Base-by-base conservation (phyloP, 164 flowering plant species). In the Taxillus chinensis region DNA sequence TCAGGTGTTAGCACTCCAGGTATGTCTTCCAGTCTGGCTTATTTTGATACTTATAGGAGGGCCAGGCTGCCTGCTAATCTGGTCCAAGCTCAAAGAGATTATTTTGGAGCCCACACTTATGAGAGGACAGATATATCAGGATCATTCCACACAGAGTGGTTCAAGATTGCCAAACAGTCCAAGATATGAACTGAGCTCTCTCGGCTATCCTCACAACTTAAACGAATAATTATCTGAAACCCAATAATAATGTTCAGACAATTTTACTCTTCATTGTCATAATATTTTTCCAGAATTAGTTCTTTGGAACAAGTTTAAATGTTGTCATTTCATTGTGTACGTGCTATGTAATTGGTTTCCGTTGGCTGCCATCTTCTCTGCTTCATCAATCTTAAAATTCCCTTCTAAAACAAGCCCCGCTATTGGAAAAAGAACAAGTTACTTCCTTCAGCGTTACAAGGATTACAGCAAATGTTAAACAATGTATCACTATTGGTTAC, bases 71-170 rank as follows among this genome's bases (percentile, higher is more conserved):
- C 87, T 9, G 89, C 88, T 13, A 86, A 86, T 72, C 67, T 86
- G 71, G 89, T 84, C 52, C 89, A 84, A 68, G 86, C 87, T 60
- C 88, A 84, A 67, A 71, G 92, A 70, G 92, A 86, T 65, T 84
- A 80, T 58, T 84, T 86, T 68, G 92, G 89, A 62, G 92, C 89
- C 67, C 92, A 84, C 64, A 86, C 92, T 5, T 83, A 86, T 70
- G 92, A 84, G 70, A 78, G 92, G 75, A 68, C 62, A 59, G 87
- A 84, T 65, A 58, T 75, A 8, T 60, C 77, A 12, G 89, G 89
- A n/a, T 69, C 89, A 45, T 86, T 77, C 79, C 92, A 86, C 60
- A 86, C 87, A 9, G 92, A 83, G 60, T 86, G 92, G 89, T 82
- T 75, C 75, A 86, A 82, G 78, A 72, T 81, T 40, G 89, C 89